phyloP scores from a whole-genome alignment of 2,329 filamentous ascomycete genomes.

The Talaromyces rugulosus region DNA sequence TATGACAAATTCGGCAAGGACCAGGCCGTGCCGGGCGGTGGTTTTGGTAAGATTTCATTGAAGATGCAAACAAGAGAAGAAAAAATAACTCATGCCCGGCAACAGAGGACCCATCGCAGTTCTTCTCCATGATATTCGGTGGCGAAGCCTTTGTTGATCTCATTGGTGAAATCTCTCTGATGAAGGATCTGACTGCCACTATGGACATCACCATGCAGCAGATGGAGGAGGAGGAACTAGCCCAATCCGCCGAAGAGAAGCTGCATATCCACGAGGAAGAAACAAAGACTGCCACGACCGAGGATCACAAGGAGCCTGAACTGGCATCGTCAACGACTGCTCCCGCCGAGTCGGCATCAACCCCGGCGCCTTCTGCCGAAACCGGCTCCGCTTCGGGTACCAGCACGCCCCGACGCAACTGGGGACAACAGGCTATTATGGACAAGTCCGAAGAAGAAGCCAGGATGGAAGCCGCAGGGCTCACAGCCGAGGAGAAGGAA shows the following conservation, averaged over 20 bases:
- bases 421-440: conserved; percentile 82
- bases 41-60: conserved; percentile 62
- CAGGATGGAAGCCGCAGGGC: conserved; percentile 58
- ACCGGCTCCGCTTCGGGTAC: conserved; percentile 34
- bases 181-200: conserved; percentile 96
- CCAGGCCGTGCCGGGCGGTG: conserved; percentile 80
- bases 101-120: conserved; percentile 82
- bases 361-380: conserved; percentile 33
- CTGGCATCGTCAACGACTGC: background rate
- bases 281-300: conserved; percentile 32
- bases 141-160: conserved; percentile 93
- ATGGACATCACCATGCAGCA: conserved; percentile 96
- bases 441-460: conserved; percentile 79
- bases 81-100: background rate
- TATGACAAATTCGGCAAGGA: conserved; percentile 99
- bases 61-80: background rate
- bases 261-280: conserved; percentile 43
- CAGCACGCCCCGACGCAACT: conserved; percentile 49
- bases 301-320: background rate
- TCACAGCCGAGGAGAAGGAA: conserved; percentile 70
- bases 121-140: conserved; percentile 98
- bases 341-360: conserved; percentile 14
- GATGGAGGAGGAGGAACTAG: conserved; percentile 64
- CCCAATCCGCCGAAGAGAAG: conserved; percentile 49
- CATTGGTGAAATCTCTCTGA: conserved; percentile 96